Evolutionary conservation across 1,139 yeast genomes (phyloP).

Genomic region (Suhomyces panamericanus): DNA sequence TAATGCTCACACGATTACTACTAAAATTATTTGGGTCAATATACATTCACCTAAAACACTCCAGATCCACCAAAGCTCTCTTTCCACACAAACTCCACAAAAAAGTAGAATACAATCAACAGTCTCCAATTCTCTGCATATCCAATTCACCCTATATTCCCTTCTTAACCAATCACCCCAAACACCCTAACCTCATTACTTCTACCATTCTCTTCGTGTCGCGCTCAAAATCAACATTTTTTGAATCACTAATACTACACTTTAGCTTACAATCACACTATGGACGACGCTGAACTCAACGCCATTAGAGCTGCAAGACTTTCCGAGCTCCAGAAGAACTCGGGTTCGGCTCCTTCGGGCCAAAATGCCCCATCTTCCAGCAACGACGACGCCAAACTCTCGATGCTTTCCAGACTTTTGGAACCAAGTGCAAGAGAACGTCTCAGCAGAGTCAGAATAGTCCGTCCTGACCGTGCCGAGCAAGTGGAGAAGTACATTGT

Average conservation of each 20-base stretch:
- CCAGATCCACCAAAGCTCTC: too few species aligned
- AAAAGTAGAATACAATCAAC: too few species aligned
- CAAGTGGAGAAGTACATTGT: slow-evolving; percentile 84
- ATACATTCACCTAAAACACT: too few species aligned
- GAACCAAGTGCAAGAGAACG: slow-evolving; percentile 87
- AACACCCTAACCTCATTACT: too few species aligned
- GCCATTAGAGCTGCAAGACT: slow-evolving; percentile 89
- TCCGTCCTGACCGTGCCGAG: slow-evolving; percentile 85
- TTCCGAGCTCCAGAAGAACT: slow-evolving; percentile 69
- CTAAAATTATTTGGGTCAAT: too few species aligned
- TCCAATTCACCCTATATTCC: too few species aligned
- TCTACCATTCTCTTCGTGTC: neutral
- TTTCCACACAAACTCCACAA: too few species aligned
- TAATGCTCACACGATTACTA: too few species aligned
- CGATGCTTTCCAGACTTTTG: slow-evolving; percentile 65
- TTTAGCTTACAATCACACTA: slow-evolving; percentile 18
- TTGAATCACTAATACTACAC: neutral
- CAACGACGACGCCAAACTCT: slow-evolving; percentile 35
- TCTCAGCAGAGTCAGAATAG: slow-evolving; percentile 81
- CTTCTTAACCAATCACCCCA: too few species aligned
- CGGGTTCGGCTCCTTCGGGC: slow-evolving; percentile 23
- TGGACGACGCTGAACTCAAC: slow-evolving; percentile 80
- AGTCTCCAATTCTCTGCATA: too few species aligned
- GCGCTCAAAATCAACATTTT: neutral
- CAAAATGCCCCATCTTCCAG: slow-evolving; percentile 17